Evolutionary conservation across 139 green algal genomes (phyloP).

Genomic region (Trebouxia sp.): DNA sequence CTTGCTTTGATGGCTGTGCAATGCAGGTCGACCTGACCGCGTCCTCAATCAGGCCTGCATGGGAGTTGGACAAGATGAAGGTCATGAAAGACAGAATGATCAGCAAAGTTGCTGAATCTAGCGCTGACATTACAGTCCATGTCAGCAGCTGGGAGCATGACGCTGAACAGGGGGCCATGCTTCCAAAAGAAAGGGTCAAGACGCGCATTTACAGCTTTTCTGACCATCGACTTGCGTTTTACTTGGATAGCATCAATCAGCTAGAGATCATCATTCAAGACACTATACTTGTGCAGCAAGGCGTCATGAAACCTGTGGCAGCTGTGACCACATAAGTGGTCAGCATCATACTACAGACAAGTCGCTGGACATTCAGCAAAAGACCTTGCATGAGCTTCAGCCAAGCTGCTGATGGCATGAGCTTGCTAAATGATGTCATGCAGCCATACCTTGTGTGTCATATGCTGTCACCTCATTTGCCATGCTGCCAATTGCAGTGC

Average conservation of each 20-base stretch:
- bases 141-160: slow-evolving; percentile 82
- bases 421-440: too few species aligned
- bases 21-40: slow-evolving; percentile 67
- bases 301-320: background rate
- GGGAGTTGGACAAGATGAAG: slow-evolving; percentile 40
- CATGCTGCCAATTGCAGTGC: too few species aligned
- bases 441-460: too few species aligned
- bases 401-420: too few species aligned
- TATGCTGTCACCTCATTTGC: background rate
- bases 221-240: slow-evolving; percentile 77
- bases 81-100: slow-evolving; percentile 50
- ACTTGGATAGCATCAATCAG: slow-evolving; percentile 57
- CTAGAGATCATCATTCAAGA: slow-evolving; percentile 68
- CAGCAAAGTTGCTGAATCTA: slow-evolving; percentile 31
- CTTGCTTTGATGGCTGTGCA: background rate
- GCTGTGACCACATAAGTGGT: background rate
- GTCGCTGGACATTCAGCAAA: too few species aligned
- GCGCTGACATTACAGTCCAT: slow-evolving; percentile 39
- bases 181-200: slow-evolving; percentile 43
- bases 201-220: slow-evolving; percentile 62
- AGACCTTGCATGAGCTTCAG: too few species aligned
- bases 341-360: background rate
- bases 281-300: slow-evolving; percentile 42
- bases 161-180: slow-evolving; percentile 63
- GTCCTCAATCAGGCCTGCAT: slow-evolving; percentile 59